Conservation (phyloP, 2,329 filamentous ascomycete species). For the Xylaria sp. region DNA sequence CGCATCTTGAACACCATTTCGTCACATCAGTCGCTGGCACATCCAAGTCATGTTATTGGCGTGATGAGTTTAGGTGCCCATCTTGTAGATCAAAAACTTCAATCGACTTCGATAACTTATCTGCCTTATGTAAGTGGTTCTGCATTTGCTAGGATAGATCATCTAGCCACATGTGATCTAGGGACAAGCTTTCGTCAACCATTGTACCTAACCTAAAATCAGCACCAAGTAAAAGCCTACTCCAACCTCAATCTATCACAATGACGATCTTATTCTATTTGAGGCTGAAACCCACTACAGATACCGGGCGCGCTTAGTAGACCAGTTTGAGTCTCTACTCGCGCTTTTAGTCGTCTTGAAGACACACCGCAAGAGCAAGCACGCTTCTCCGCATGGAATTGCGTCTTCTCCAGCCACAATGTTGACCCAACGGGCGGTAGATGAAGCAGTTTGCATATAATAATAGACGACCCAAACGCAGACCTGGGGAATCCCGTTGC, state of each 20-base stretch:
- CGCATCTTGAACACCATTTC: slow-evolving; percentile 31
- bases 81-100: slow-evolving; percentile 14
- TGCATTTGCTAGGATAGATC: background rate
- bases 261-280: background rate
- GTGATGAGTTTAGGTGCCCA: slow-evolving; percentile 30
- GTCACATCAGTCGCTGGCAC: slow-evolving; percentile 46
- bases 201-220: background rate
- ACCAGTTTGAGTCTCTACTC: background rate
- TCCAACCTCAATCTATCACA: background rate
- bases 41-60: slow-evolving; percentile 19
- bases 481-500: slow-evolving; percentile 31
- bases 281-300: background rate
- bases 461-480: slow-evolving; percentile 31
- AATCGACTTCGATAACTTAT: background rate
- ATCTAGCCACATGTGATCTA: background rate
- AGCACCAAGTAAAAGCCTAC: background rate
- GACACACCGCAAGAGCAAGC: background rate
- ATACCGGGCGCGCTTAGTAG: background rate
- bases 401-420: slow-evolving; percentile 1
- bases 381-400: background rate
- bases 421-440: background rate
- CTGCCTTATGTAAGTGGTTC: background rate
- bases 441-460: slow-evolving; percentile 2
- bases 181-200: background rate
- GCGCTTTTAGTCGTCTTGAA: background rate